Evolutionary conservation across 768 basidiomycete genomes (phyloP), one percentile per base, ranked within the genome.

Genomic region (Termitomyces heimii): DNA sequence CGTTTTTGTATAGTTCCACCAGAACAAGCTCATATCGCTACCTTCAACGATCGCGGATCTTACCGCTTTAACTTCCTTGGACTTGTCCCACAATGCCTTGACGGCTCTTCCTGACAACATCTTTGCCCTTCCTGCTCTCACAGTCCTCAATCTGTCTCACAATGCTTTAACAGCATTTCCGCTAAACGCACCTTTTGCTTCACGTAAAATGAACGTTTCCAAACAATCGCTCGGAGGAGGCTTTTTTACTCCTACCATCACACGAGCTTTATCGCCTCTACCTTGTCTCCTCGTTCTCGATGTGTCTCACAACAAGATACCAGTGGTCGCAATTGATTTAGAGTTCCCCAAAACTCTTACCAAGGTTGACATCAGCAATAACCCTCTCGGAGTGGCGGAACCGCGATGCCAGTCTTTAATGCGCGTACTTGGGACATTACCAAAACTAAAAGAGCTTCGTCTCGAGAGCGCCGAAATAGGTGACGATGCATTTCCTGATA

Each of bases 81-180:
- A 94, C 70, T 71, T 94, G 34, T 92, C 90, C 0, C 78, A 88
- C 67, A 93, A 93, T 67, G 69, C 74, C 4, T 75, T 94, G 32
- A 78, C 78, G 0, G 71, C 79, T 5, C 75, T 92, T 12, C 91
- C 91, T 1, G 63, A 71, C 32, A 80, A 83, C 62, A 63, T 91
- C 29, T 92, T 85, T 62, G 75, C 86, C 13, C 80, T 93, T 20
- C 88, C 90, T 7, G 74, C 82, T 37, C 78, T 93, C 34, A 76
- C 82, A 4, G 75, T 69, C 28, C 75, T 93, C 50, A 89, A 92
- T 60, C 59, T 92, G 14, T 86, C 90, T 2, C 81, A 91, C 64
- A 93, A 93, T 67, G 67, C 72, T 0, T 74, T 92, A 10, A 75
- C 77, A 8, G 62, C 79, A 3, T 71, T 92, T 8, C 84, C 86